Evolutionary conservation across 345 rosid species (phyloP), one percentile per base, ranked within the genome.

Genomic region (Eucalyptus pauciflora): DNA sequence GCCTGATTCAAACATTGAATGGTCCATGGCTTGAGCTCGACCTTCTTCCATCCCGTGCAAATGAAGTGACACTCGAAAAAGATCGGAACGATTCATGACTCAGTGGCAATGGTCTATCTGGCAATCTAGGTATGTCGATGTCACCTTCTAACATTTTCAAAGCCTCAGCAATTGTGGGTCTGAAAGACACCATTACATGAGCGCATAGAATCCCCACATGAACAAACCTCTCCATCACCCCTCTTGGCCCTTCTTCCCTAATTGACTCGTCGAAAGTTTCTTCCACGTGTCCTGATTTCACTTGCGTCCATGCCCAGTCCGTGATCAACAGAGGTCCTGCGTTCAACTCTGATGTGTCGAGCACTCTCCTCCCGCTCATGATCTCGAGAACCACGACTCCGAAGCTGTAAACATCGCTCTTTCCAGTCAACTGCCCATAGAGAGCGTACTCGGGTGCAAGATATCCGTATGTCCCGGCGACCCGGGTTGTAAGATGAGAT

Each of bases 181-280:
- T 90, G 33, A 94, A 89, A 20, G 96, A 95, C 33, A 93, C 95
- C 95, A 94, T 92, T 46, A 92, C 94, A 90, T 94, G 97, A 85
- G 95, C 96, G 89, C 97, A 94, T 31, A 95, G 95, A 60, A 94
- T 91, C 80, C 97, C 96, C 41, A 94, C 96, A n/a, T 56, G 94
- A 13, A 94, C 95, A 88, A 93, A 95, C 88, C 97, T 95, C 86
- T 94, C 93, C 96, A 95, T 94, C 15, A 95, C 88, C 83, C 93
- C 93, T 87, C 87, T 93, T 1, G 96, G 93, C 22, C 95, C 95
- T 31, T 89, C 89, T n/a, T 87, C 94, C 50, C 93, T 89, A 46
- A 95, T 92, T 1, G 90, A 86, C 86, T 91, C 93, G 14, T 95
- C 96, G 14, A 94, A 88, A 12, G 91, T 88, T 51, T 90, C 88